Base-by-base conservation (phyloP, 2,329 filamentous ascomycete genomes). In the Drechslerella coelobrocha region DNA sequence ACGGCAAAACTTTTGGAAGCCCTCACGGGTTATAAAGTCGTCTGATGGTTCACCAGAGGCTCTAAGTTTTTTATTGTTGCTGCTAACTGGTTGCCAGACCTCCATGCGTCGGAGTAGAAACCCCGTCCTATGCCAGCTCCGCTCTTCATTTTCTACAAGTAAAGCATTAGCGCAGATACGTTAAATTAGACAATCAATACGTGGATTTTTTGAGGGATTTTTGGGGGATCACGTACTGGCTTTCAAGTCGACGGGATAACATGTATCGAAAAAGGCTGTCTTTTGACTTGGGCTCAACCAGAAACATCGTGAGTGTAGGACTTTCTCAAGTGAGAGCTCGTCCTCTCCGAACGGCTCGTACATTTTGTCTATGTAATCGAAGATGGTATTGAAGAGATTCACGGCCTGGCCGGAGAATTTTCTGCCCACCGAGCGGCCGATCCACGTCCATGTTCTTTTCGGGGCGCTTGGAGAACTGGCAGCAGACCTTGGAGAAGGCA, bases 361-460 rank as follows among this genome's bases (percentile, higher is more conserved):
- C 39, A 48, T 57, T n/a, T 57, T 47, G 39, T 57, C 26, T 9
- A 57, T 48, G 24, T 57, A 57, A 26, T 57, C 39, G 41, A 57
- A 57, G 1, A 57, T 48, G n/a, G 54, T 23, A 7, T n/a, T 27
- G 24, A 29, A 57, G 17, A 57, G 37, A 17, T 41, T 41, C 37
- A 14, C n/a, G 9, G 37, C 37, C 37, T 41, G 37, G n/a, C n/a
- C n/a, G 5, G 24, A 50, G 45, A 27, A 23, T n/a, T 50, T 50
- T 17, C 37, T 17, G 37, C n/a, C n/a, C 37, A 8, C n/a, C 4
- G n/a, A 14, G n/a, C 37, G 37, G 7, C 37, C 37, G 9, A 41
- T 6, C 45, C 45, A 50, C 17, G n/a, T 17, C 45, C 45, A 50
- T 19, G 12, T 6, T n/a, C 17, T 24, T 41, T 41, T 17, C 4